Conservation (phyloP, 2,329 filamentous ascomycete species). For the Tolypocladium album region DNA sequence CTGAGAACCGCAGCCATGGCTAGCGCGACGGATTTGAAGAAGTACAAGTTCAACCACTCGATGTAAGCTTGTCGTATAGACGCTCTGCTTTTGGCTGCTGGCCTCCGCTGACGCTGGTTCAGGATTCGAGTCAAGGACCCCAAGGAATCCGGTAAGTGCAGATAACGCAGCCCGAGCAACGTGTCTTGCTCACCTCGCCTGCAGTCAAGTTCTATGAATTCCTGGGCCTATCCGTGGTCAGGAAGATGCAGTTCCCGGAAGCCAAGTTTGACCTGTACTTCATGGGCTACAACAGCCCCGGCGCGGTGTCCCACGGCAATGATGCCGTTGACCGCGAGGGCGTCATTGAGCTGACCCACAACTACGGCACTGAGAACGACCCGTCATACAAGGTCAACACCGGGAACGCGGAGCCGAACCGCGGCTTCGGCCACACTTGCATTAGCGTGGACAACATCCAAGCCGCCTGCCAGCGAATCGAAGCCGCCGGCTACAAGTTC, state of each 20-base stretch:
- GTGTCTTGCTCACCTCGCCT: not conserved
- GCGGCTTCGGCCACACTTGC: conserved; percentile 77
- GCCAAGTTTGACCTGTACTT: conserved; percentile 95
- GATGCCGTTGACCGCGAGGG: conserved; percentile 74
- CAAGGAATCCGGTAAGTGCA: conserved; percentile 53
- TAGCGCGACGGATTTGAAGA: conserved; percentile 59
- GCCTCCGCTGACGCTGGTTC: conserved; percentile 5
- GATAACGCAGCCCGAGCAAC: not conserved
- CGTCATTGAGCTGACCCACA: conserved; percentile 74
- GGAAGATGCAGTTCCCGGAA: conserved; percentile 73
- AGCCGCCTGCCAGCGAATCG: conserved; percentile 78
- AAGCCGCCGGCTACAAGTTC: conserved; percentile 84
- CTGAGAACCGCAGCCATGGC: conserved; percentile 35
- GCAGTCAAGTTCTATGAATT: conserved; percentile 87
- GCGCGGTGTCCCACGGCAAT: conserved; percentile 62
- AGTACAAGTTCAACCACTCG: conserved; percentile 81
- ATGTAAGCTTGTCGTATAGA: conserved; percentile 46
- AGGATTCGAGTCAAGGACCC: conserved; percentile 95
- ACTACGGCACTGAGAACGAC: conserved; percentile 84
- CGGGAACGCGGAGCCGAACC: conserved; percentile 82
- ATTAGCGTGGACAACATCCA: conserved; percentile 78
- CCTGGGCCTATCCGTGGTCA: conserved; percentile 75
- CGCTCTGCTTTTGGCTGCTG: not conserved
- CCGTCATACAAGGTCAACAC: conserved; percentile 70
- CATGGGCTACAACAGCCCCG: conserved; percentile 72